Base-by-base conservation (phyloP, 371 early-diverging fungal species). In the Mortierella sp. region DNA sequence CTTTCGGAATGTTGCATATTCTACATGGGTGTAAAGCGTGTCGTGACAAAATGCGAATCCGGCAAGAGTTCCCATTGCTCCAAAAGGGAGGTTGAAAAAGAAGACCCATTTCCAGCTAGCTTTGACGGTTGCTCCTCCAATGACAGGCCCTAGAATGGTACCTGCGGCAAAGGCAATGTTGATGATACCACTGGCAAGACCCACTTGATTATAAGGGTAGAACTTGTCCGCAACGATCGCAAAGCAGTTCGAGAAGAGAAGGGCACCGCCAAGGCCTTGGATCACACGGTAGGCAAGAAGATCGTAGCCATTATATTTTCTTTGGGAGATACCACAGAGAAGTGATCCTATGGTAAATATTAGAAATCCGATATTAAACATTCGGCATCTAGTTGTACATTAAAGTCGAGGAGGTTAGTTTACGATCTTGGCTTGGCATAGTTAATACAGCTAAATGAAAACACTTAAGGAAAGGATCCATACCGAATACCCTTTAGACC, bases 81-180 rank as follows among this genome's bases (percentile, higher is more conserved):
- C 77, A 58, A 77, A 77, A 42, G 77, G 77, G 40, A 77, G 12
- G 72, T 77, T 77, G 72, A 77, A 77, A 65, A 77, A 77, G 65
- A 77, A 77, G 43, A 77, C 72, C 77, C 77, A 77, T 43, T 77
- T 77, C 77, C 77, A 77, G 43, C 72, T 72, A 29, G 72, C 77
- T 35, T 71, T 77, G 37, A 77, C 77, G 26, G 72, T 72, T 13
- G 72, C 77, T 8, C 77, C 77, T 32, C 77, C 77, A 53, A 77
- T 68, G 65, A 77, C 77, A 23, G 77, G 77, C 8, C 77, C 77
- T 1, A 77, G 68, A 61, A 77, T 77, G 45, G 72, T 77, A 26
- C 77, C 77, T 8, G 77, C 77, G 22, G 77, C 77, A 55, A 77
- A 77, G 5, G 77, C 77, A 65, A 77, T 77, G 61, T 77, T 77